Evolutionary conservation across 352 stramenopile genomes (phyloP).

Genomic region (Phytophthora quininea): DNA sequence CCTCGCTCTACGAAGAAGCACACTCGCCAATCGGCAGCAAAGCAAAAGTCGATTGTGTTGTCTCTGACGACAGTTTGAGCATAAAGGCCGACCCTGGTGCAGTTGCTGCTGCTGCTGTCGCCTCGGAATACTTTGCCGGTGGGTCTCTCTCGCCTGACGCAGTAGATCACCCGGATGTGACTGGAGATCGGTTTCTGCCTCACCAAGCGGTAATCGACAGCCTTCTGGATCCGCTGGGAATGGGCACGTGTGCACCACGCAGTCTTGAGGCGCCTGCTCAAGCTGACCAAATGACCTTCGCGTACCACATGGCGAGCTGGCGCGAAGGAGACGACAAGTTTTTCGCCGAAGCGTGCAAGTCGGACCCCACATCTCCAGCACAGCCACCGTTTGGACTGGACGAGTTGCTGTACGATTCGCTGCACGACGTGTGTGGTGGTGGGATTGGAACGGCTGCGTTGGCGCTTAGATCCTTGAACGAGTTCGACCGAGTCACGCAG

Average conservation of each 20-base stretch:
- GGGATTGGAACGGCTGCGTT: conserved; percentile 8
- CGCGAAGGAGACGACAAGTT: conserved; percentile 13
- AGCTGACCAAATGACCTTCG: neutral
- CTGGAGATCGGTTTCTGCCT: conserved; percentile 12
- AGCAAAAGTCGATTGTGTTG: too few relatives aligned
- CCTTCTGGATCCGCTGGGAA: conserved; percentile 38
- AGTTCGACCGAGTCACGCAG: conserved; percentile 22
- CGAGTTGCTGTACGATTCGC: conserved; percentile 33
- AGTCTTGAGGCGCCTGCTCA: neutral
- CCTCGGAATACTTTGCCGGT: neutral
- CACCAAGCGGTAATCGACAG: conserved; percentile 34
- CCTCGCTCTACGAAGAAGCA: conserved; percentile 4
- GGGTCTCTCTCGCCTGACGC: conserved; percentile 41
- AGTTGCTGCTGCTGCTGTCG: neutral
- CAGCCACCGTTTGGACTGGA: conserved; percentile 31
- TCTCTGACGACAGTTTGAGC: neutral
- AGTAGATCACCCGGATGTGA: conserved; percentile 24
- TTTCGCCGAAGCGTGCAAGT: neutral
- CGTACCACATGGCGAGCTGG: conserved; percentile 7
- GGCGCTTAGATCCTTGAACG: conserved; percentile 16
- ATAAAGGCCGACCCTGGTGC: neutral
- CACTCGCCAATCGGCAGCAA: neutral
- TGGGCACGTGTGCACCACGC: conserved; percentile 14
- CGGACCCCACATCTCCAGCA: conserved; percentile 28
- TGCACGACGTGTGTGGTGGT: conserved; percentile 25